Evolutionary conservation across 2,329 filamentous ascomycete genomes (phyloP), one percentile per base, ranked within the genome.

Genomic region (Aspergillus sp.): DNA sequence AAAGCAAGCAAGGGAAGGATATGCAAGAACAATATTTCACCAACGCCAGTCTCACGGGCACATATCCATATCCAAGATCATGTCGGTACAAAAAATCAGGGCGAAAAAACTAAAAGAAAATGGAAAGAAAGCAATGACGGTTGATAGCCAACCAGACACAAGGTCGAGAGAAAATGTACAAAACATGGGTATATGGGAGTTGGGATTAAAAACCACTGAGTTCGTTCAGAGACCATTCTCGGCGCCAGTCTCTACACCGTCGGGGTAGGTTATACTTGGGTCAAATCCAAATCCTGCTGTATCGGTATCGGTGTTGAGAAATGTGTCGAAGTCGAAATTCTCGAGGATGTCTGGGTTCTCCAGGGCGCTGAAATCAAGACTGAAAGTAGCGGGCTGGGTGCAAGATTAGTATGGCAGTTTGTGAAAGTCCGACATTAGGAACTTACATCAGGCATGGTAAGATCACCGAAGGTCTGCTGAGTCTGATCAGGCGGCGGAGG

Each of bases 261-360:
- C 77, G 35, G 69, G 58, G 59, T 76, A 77, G 44, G 69, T 57
- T 56, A 76, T 70, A 61, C 64, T 77, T 21, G 75, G 72, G 43
- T 77, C 75, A 58, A 79, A 79, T 25, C 73, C 73, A 63, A 79
- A 79, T 21, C 70, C 71, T 37, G 70, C 67, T n/a, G 68, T 67
- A 55, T 76, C 76, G 45, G 66, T 70, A 62, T 82, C 82, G 40
- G 81, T 84, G 66, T 87, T 85, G 52, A 88, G 76, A 76, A 88
- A 88, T 15, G 82, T 84, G 68, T 88, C 86, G 69, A 88, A 88
- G 71, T 88, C 85, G 69, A 88, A 88, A 64, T 77, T 79, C 66
- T 81, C 79, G 45, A 81, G 68, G 33, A 81, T 73, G 65, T 81
- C 77, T 37, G 72, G 70, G 57, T 76, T 77, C 57, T 80, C 77